phyloP scores from a whole-genome alignment of 164 flowering plant genomes.

The Tetracentron sinense region DNA sequence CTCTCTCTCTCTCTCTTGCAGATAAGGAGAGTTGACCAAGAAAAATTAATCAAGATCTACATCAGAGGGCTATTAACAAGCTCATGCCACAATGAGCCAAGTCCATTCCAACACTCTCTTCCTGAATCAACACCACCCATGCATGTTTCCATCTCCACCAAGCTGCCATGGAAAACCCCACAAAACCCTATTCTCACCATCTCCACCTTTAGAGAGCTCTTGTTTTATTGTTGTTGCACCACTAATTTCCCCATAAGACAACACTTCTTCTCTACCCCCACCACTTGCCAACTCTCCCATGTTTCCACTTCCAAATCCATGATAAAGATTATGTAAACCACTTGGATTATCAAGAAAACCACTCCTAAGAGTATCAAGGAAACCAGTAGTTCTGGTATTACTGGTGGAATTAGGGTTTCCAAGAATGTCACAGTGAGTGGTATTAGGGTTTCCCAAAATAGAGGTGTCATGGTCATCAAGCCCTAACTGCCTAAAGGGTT shows the following conservation, averaged over 20 bases:
- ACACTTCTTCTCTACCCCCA: slow-evolving; percentile 19
- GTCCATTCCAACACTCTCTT: slow-evolving; percentile 60
- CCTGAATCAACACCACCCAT: slow-evolving; percentile 40
- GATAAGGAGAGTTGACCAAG: not conserved
- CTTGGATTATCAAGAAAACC: slow-evolving; percentile 38
- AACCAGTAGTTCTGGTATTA: slow-evolving; percentile 15
- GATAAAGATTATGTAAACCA: slow-evolving; percentile 37
- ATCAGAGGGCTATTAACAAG: slow-evolving; percentile 71
- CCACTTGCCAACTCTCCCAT: slow-evolving; percentile 29
- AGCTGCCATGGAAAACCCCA: slow-evolving; percentile 68
- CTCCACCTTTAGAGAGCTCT: slow-evolving; percentile 31
- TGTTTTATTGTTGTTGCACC: slow-evolving; percentile 41
- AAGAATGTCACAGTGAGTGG: slow-evolving; percentile 23
- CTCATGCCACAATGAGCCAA: slow-evolving; percentile 66
- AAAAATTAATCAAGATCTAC: slow-evolving; percentile 29
- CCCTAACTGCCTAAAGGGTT: slow-evolving; percentile 39
- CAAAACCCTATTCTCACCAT: slow-evolving; percentile 31
- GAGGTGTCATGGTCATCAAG: slow-evolving; percentile 32
- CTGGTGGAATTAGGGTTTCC: slow-evolving; percentile 27
- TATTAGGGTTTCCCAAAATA: slow-evolving; percentile 31
- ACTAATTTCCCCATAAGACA: slow-evolving; percentile 33
- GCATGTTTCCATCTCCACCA: slow-evolving; percentile 32
- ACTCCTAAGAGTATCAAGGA: slow-evolving; percentile 39
- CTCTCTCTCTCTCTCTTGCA: not conserved
- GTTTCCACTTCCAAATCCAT: slow-evolving; percentile 37